phyloP scores from a whole-genome alignment of 352 stramenopile species.

The Phytopythium montanum region DNA sequence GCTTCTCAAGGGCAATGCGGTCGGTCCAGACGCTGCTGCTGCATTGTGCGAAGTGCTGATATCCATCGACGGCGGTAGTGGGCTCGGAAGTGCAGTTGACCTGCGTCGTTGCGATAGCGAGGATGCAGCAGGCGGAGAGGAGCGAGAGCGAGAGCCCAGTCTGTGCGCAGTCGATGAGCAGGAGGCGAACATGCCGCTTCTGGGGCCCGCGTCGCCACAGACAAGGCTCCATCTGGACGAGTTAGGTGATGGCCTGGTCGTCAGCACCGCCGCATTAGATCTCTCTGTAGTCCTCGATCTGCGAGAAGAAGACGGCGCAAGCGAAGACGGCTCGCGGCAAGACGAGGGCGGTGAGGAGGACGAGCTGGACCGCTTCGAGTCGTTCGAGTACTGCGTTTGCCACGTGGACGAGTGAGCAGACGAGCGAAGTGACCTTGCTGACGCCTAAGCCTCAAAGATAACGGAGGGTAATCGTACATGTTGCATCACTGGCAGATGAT shows the following conservation, averaged over 20 bases:
- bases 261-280: background rate
- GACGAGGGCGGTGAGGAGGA: background rate
- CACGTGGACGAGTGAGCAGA: constrained; percentile 1
- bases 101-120: background rate
- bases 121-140: background rate
- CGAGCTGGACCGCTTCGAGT: constrained; percentile 4
- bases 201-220: background rate
- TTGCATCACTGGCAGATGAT: background rate
- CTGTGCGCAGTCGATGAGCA: background rate
- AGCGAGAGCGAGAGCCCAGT: background rate
- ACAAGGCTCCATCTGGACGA: background rate
- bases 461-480: background rate
- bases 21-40: background rate
- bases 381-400: constrained; percentile 8
- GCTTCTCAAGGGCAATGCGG: background rate
- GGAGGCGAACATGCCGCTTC: background rate
- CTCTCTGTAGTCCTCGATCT: background rate
- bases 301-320: background rate
- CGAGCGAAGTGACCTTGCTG: background rate
- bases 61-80: background rate
- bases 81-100: background rate
- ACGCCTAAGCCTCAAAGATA: background rate
- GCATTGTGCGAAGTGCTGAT: background rate
- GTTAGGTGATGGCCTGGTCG: background rate
- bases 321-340: too few species aligned